Percentiles rank a stretch among this genome's conserved stretches.
These are phyloP conservation scores for Fusarium burgessii DNA, from an alignment of 2,329 filamentous ascomycete genomes.

Conservation along the genomic window DNA sequence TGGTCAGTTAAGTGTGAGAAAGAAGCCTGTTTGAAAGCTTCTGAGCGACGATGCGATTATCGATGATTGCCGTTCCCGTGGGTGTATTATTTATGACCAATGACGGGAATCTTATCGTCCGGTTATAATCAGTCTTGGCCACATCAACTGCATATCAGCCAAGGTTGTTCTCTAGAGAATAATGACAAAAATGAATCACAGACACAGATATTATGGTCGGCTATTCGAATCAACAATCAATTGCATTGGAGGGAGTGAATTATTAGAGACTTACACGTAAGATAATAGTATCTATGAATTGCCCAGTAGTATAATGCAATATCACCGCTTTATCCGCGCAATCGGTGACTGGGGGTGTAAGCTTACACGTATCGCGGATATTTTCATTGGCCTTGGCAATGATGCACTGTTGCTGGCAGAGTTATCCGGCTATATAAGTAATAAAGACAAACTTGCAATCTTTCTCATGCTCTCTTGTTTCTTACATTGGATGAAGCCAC, in stretches of 20 bases:
- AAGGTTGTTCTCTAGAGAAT: background rate
- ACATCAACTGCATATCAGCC: background rate
- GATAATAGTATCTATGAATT: background rate
- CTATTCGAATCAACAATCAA: background rate
- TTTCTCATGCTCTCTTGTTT: background rate
- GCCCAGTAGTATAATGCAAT: background rate
- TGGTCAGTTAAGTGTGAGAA: too few relatives aligned
- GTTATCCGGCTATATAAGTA: background rate
- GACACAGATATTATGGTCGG: background rate
- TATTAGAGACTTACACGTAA: background rate
- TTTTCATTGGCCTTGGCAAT: background rate
- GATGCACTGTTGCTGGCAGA: background rate
- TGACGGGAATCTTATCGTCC: too few relatives aligned
- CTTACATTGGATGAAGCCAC: slow-evolving; percentile 12
- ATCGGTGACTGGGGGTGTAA: background rate
- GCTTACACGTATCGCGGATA: background rate
- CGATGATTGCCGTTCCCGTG: too few relatives aligned
- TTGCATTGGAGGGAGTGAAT: too few relatives aligned
- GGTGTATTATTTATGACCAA: too few relatives aligned
- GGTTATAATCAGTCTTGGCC: background rate
- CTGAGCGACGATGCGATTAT: too few relatives aligned
- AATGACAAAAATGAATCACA: background rate
- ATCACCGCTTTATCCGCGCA: too few relatives aligned
- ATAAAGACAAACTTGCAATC: background rate
- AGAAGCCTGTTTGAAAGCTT: too few relatives aligned